phyloP scores from a whole-genome alignment of 768 basidiomycete genomes.

The Thelephora ganbajun region DNA sequence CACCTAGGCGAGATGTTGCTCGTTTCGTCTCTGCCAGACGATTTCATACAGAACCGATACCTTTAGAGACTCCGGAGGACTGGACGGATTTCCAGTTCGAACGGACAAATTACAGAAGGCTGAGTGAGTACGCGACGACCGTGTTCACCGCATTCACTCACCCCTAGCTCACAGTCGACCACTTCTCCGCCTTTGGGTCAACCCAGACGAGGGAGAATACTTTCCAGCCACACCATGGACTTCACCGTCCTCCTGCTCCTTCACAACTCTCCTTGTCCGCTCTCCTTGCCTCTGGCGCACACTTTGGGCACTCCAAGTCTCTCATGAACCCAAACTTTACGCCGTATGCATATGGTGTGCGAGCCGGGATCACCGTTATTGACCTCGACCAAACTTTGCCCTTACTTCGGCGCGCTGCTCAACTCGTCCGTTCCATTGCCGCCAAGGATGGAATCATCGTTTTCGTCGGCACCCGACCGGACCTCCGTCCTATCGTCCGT shows the following conservation, averaged over 20 bases:
- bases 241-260: constrained; percentile 46
- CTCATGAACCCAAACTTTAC: constrained; percentile 84
- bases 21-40: constrained; percentile 1
- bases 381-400: constrained; percentile 91
- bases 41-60: constrained; percentile 1
- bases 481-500: constrained; percentile 59
- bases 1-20: not conserved
- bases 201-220: constrained; percentile 51
- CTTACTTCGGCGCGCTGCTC: constrained; percentile 79
- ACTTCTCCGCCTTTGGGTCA: constrained; percentile 64
- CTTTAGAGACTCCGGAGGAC: constrained; percentile 37
- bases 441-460: constrained; percentile 72
- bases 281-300: constrained; percentile 84
- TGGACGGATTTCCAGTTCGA: constrained; percentile 51
- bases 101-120: constrained; percentile 37
- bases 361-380: constrained; percentile 83
- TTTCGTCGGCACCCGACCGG: constrained; percentile 80
- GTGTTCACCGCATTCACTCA: constrained; percentile 4
- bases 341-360: constrained; percentile 86
- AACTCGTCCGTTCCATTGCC: constrained; percentile 72
- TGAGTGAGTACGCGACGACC: constrained; percentile 28
- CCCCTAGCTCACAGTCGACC: constrained; percentile 30
- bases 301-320: constrained; percentile 77
- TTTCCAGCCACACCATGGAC: constrained; percentile 58
- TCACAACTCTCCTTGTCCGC: constrained; percentile 71